These are phyloP conservation scores for Pleurozium schreberi DNA, from an alignment of 225 moss, liverwort and hornwort genomes.

Conservation along the genomic window DNA sequence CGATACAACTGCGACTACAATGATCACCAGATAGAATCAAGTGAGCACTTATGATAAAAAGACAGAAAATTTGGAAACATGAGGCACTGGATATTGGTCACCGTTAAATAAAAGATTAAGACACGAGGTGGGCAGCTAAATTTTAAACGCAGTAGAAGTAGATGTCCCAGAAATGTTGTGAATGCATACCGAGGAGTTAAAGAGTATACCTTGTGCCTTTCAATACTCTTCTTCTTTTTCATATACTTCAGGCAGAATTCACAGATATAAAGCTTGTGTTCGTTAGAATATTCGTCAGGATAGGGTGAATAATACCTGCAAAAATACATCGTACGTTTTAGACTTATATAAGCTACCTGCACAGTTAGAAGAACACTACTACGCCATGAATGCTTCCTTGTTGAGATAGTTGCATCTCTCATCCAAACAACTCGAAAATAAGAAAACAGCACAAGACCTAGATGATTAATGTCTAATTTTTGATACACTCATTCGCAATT, in stretches of 20 bases:
- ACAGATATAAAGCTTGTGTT: slow-evolving; percentile 85
- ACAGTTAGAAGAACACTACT: background rate
- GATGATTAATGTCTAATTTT: background rate
- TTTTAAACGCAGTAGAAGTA: background rate
- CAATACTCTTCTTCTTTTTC: slow-evolving; percentile 82
- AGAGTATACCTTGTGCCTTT: slow-evolving; percentile 67
- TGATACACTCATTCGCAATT: background rate
- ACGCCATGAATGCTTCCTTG: background rate
- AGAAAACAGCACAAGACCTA: background rate
- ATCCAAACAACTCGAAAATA: background rate
- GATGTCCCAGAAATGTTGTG: background rate
- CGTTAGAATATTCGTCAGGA: slow-evolving; percentile 77
- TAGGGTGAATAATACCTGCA: slow-evolving; percentile 95
- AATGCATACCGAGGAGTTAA: background rate
- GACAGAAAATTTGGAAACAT: background rate
- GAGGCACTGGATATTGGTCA: background rate
- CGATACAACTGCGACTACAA: background rate
- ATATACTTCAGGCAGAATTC: slow-evolving; percentile 93
- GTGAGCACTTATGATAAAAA: background rate
- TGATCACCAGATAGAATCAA: background rate
- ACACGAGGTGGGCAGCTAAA: background rate
- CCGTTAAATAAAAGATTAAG: background rate
- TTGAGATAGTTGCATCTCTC: background rate
- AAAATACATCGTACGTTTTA: background rate
- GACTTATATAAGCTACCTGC: background rate